Evolutionary conservation across 768 basidiomycete genomes (phyloP), one percentile per base, ranked within the genome.

Genomic region (Psilocybe sp.): DNA sequence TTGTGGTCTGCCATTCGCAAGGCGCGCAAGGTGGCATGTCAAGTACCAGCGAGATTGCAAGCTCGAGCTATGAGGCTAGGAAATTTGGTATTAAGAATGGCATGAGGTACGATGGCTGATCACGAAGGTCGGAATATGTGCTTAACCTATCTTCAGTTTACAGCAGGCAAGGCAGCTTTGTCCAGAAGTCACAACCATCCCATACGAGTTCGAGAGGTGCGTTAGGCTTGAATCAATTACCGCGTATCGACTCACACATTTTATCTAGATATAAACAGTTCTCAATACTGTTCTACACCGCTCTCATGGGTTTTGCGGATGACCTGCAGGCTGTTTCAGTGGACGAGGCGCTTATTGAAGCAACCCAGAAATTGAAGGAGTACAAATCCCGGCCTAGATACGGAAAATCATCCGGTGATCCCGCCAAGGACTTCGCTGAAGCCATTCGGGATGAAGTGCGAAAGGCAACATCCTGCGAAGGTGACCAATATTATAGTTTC

Each of bases 1-100:
- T 88, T 8, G 94, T 96, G 0, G 97, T 99, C 0, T 99, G 97
- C 61, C 97, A 99, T 68, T 92, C 94, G 7, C 91, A 92, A 60
- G 86, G 86, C 0, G 69, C 64, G 2, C 84, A 84, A 55, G 89
- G 85, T 3, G 87, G 87, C 6, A 69, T 66, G 18, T 79, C 83
- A 9, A 92, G 89, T 48, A 98, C 95, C 32, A 96, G 92, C 56
- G 96, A 98, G 66, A 89, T 99, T 53, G 94, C 97, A 0, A 92
- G 90, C 59, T 81, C 90, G 9, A 95, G 92, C 62, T 99, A 99
- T 59, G 95, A 98, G 61, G 95, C 97, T 0, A 75, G 97, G 41
- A 74, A 73, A 31, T 89, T 85, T 63, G 96, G 96, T 0, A 81
- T 99, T 44, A 85, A 81, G 71, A 93, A 94, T 53, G 96, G 96